A percentile compares a stretch with the other conserved stretches of the same genome.
phyloP scores from a whole-genome alignment of 768 basidiomycete genomes.

The Candolleomyces aberdarensis region DNA sequence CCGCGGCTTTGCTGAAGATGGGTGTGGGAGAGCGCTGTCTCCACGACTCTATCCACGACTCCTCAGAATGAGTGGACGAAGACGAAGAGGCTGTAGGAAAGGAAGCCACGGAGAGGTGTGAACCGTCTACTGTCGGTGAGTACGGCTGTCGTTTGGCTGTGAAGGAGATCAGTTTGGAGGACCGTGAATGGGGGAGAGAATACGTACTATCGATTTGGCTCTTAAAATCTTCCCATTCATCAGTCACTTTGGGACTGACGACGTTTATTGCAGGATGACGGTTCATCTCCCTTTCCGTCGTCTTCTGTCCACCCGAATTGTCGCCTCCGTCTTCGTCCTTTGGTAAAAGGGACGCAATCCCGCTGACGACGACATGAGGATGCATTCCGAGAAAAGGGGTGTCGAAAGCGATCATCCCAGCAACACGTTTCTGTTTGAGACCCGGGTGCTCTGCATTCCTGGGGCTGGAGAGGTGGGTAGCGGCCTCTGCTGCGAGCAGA shows the following conservation, averaged over 20 bases:
- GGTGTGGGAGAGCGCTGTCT: conserved; percentile 19
- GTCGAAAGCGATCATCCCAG: conserved; percentile 57
- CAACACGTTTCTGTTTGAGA: conserved; percentile 37
- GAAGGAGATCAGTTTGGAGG: not conserved
- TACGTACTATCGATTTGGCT: conserved; percentile 22
- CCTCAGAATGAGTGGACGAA: conserved; percentile 10
- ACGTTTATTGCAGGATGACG: conserved; percentile 39
- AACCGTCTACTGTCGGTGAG: conserved; percentile 9
- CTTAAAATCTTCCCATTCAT: conserved; percentile 49
- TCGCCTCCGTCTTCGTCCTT: conserved; percentile 27
- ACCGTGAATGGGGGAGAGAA: not conserved
- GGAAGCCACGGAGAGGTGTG: not conserved
- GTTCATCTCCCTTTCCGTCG: conserved; percentile 40
- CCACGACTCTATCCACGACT: conserved; percentile 11
- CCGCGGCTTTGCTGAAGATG: conserved; percentile 34
- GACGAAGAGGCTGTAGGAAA: conserved; percentile 8
- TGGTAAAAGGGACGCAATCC: conserved; percentile 52
- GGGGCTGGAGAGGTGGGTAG: conserved; percentile 36
- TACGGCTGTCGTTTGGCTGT: not conserved
- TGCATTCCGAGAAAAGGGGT: conserved; percentile 61
- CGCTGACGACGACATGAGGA: conserved; percentile 56
- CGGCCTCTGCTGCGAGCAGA: conserved; percentile 55
- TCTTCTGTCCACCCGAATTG: conserved; percentile 15
- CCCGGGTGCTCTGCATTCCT: conserved; percentile 18
- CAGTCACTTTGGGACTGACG: conserved; percentile 43